A percentile compares a stretch with the other conserved stretches of the same genome.
Evolutionary conservation across 202 grass and related monocot genomes (phyloP).

Genomic region (Musa balbisiana): DNA sequence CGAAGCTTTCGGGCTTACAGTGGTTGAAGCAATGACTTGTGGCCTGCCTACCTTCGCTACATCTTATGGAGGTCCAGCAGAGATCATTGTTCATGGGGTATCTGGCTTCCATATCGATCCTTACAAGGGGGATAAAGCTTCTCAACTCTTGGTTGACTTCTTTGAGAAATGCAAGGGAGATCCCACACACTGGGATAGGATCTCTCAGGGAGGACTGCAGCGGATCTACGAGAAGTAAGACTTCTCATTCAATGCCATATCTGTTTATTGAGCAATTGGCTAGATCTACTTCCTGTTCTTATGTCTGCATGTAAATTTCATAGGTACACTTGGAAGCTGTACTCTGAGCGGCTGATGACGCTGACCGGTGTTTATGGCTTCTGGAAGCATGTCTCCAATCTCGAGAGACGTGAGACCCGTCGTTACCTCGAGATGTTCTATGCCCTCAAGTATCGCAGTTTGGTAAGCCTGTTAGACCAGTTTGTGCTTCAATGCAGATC

Average conservation of each 20-base stretch:
- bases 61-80: slow-evolving; percentile 73
- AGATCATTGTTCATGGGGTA: slow-evolving; percentile 82
- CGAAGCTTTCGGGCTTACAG: slow-evolving; percentile 89
- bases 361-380: slow-evolving; percentile 87
- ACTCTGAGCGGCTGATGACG: slow-evolving; percentile 95
- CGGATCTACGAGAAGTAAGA: slow-evolving; percentile 94
- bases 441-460: slow-evolving; percentile 81
- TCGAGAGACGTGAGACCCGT: slow-evolving; percentile 79
- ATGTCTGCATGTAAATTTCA: not conserved
- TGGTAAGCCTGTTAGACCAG: slow-evolving; percentile 29
- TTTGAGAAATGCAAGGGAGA: slow-evolving; percentile 75
- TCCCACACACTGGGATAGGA: slow-evolving; percentile 59
- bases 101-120: slow-evolving; percentile 97
- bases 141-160: slow-evolving; percentile 73
- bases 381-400: slow-evolving; percentile 99
- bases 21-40: slow-evolving; percentile 92
- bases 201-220: slow-evolving; percentile 66
- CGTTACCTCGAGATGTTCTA: slow-evolving; percentile 99
- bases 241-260: not conserved
- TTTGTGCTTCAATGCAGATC: not conserved
- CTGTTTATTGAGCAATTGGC: no score
- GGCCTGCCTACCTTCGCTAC: slow-evolving; percentile 93
- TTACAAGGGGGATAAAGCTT: slow-evolving; percentile 84
- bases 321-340: slow-evolving; percentile 98
- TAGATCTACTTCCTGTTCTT: no score